A percentile compares a stretch with the other conserved stretches of the same genome.
These are phyloP conservation scores for Tetrapisispora fleetii DNA, from an alignment of 805 yeast genomes.

Conservation along the genomic window DNA sequence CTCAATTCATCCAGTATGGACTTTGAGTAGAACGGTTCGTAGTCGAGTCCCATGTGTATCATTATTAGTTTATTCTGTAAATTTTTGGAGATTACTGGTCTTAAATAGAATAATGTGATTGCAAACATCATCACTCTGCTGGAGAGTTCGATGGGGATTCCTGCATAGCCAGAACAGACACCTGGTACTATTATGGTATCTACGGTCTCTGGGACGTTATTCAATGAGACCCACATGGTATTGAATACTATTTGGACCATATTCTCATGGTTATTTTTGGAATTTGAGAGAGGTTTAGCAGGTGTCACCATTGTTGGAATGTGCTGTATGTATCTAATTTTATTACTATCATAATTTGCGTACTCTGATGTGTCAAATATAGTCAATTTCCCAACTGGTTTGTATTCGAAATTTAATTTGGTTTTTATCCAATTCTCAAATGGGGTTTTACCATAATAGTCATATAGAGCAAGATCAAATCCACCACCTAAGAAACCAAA, in stretches of 20 bases:
- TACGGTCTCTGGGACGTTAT: constrained; percentile 12
- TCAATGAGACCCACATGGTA: constrained; percentile 22
- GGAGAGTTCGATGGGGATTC: constrained; percentile 20
- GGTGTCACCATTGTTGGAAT: constrained; percentile 29
- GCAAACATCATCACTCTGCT: constrained; percentile 26
- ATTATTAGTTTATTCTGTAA: constrained; percentile 19
- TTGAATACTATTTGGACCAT: constrained; percentile 24
- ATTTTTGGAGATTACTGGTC: constrained; percentile 12
- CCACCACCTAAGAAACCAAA: constrained; percentile 45
- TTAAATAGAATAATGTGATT: constrained; percentile 14
- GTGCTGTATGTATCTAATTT: constrained; percentile 20
- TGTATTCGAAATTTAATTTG: constrained; percentile 15
- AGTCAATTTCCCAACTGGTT: constrained; percentile 17
- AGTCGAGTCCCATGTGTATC: constrained; percentile 19
- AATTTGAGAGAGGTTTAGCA: constrained; percentile 9
- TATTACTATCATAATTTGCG: constrained; percentile 1
- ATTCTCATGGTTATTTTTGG: constrained; percentile 10
- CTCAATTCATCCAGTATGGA: not conserved
- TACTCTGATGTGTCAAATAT: not conserved
- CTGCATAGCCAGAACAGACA: constrained; percentile 26
- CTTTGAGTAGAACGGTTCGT: constrained; percentile 10
- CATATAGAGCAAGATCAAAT: constrained; percentile 32
- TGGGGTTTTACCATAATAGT: constrained; percentile 18
- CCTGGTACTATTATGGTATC: constrained; percentile 25
- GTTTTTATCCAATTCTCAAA: constrained; percentile 25